phyloP scores from a whole-genome alignment of 2,329 filamentous ascomycete genomes.

The Diaporthe citriasiana region DNA sequence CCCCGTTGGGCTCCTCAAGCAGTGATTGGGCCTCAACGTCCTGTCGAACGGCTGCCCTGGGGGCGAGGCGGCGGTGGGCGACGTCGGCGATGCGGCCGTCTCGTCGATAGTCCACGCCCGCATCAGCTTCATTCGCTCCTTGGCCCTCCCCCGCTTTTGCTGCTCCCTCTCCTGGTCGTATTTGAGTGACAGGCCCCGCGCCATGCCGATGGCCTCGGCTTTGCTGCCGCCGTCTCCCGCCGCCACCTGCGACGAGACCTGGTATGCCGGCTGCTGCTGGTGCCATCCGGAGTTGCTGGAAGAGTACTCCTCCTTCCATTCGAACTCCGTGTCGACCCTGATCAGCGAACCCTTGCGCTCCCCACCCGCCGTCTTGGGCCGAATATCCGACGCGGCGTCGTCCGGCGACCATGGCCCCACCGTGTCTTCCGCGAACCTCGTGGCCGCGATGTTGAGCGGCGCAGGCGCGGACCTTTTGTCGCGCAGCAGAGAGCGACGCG shows the following conservation, averaged over 20 bases:
- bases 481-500: slow-evolving; percentile 12
- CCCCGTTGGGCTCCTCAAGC: slow-evolving; percentile 44
- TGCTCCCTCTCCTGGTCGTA: slow-evolving; percentile 36
- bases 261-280: background rate
- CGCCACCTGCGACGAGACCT: background rate
- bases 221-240: slow-evolving; percentile 2
- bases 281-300: background rate
- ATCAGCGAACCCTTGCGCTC: slow-evolving; percentile 17
- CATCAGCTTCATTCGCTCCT: slow-evolving; percentile 30
- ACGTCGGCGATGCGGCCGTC: slow-evolving; percentile 39
- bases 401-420: slow-evolving; percentile 35
- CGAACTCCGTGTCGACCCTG: slow-evolving; percentile 24
- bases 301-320: slow-evolving; percentile 33
- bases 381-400: background rate
- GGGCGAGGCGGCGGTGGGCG: slow-evolving; percentile 2
- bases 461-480: slow-evolving; percentile 38
- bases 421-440: slow-evolving; percentile 35
- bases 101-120: slow-evolving; percentile 33
- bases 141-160: slow-evolving; percentile 32
- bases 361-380: slow-evolving; percentile 17
- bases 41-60: slow-evolving; percentile 37
- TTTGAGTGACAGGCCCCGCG: slow-evolving; percentile 51
- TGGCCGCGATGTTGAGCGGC: slow-evolving; percentile 41
- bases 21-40: slow-evolving; percentile 41
- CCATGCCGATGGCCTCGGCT: slow-evolving; percentile 51